A percentile compares a stretch with the other conserved stretches of the same genome.
Evolutionary conservation across 805 yeast species (phyloP).

Genomic region (Cyberlindnera xylosilytica): DNA sequence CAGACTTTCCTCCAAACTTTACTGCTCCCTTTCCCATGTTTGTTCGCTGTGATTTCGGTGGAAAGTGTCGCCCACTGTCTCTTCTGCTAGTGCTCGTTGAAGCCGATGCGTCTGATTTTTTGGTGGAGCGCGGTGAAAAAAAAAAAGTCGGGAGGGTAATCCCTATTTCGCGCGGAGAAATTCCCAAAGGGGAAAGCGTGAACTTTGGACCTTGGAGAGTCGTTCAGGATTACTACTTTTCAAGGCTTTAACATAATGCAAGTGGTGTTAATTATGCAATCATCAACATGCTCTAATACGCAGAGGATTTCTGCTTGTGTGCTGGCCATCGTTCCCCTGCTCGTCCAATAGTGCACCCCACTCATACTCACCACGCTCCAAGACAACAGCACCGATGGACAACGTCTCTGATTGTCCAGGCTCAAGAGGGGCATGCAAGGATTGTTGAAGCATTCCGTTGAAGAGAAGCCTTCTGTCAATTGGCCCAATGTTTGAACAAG

Average conservation of each 20-base stretch:
- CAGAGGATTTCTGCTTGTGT: slow-evolving; percentile 37
- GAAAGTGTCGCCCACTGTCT: no score
- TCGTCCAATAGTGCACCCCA: slow-evolving; percentile 68
- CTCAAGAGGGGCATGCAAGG: slow-evolving; percentile 38
- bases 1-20: slow-evolving; percentile 60
- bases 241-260: no score
- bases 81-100: not conserved
- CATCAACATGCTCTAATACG: slow-evolving; percentile 34
- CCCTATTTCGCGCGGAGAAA: not conserved
- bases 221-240: no score
- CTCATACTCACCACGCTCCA: slow-evolving; percentile 79
- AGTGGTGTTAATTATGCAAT: slow-evolving; percentile 30
- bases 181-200: slow-evolving; percentile 32
- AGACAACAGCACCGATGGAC: slow-evolving; percentile 55
- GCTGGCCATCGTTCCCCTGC: slow-evolving; percentile 33
- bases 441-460: slow-evolving; percentile 70
- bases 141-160: slow-evolving; percentile 11
- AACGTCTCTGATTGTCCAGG: slow-evolving; percentile 42
- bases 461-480: slow-evolving; percentile 59
- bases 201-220: not conserved
- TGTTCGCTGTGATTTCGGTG: no score
- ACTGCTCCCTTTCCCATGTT: slow-evolving; percentile 46
- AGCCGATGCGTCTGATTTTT: not conserved
- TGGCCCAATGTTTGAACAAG: slow-evolving; percentile 31
- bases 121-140: not conserved